Evolutionary conservation across 2,329 filamentous ascomycete genomes (phyloP), one percentile per base, ranked within the genome.

Genomic region (Penicillium griseofulvum): DNA sequence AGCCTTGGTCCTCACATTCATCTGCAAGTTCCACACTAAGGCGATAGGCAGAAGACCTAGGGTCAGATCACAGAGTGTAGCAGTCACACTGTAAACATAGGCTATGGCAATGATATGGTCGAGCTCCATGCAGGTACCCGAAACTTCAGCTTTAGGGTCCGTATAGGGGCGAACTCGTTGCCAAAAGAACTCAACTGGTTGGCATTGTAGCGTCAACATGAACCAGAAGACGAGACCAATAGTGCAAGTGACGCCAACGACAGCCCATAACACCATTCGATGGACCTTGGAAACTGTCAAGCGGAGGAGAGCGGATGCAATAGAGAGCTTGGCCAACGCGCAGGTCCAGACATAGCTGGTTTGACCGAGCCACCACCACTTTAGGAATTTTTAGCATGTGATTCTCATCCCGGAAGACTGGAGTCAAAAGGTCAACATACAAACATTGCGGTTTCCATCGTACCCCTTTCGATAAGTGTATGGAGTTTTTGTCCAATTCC

Each of bases 331-430:
- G 43, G 81, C 73, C 12, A 78, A 64, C 37, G 76, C 73, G 22
- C 75, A 80, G 5, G 76, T 73, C 52, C 80, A 66, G 8, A 79
- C 76, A 64, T 84, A 84, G 58, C 78, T 77, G n/a, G 80, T 69
- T 61, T 83, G 81, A 59, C 80, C 81, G n/a, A 83, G 74, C 71
- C 79, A 84, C 80, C 80, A 84, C 68, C 69, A 74, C 71, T 45
- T 34, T 73, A 19, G 10, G 39, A 34, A 24, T 22, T 37, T 43
- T 59, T 41, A 58, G 51, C 28, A 48, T 37, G 38, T 17, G 22
- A 38, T 49, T 33, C 5, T 24, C 5, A 22, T 44, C 16, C 31
- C n/a, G 24, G 14, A 24, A 24, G 42, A 34, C 31, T 29, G 14
- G 4, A 19, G 6, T 26, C 4, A 9, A 33, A 33, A 14, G 22